Conservation (phyloP, 768 basidiomycete genomes). For the Leccinum boreale region DNA sequence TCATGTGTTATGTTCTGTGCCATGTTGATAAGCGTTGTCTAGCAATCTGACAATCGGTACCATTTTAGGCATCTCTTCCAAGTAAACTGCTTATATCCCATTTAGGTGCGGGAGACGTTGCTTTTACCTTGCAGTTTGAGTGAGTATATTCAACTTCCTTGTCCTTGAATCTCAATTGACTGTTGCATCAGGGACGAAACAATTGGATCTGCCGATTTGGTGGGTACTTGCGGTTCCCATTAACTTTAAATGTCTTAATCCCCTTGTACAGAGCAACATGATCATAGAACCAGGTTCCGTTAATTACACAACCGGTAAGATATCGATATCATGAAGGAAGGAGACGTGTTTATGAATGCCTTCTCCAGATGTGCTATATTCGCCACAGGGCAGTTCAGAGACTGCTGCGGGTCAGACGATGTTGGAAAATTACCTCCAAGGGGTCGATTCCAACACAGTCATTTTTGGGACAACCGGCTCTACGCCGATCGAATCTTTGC, state of each 20-base stretch:
- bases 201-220: slow-evolving; percentile 59
- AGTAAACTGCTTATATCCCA: slow-evolving; percentile 38
- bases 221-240: slow-evolving; percentile 22
- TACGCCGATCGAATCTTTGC: slow-evolving; percentile 59
- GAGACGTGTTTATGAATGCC: slow-evolving; percentile 2
- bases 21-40: slow-evolving; percentile 1
- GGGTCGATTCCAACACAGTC: slow-evolving; percentile 48
- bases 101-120: slow-evolving; percentile 59
- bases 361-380: slow-evolving; percentile 53
- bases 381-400: slow-evolving; percentile 50
- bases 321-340: not conserved
- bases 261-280: slow-evolving; percentile 42
- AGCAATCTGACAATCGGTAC: slow-evolving; percentile 40
- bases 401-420: slow-evolving; percentile 50
- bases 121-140: slow-evolving; percentile 58
- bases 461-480: slow-evolving; percentile 55
- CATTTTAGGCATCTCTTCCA: not conserved
- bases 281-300: slow-evolving; percentile 57
- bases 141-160: slow-evolving; percentile 25
- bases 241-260: slow-evolving; percentile 1
- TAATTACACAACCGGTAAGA: slow-evolving; percentile 51
- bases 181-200: slow-evolving; percentile 39
- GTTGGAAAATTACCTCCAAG: slow-evolving; percentile 70
- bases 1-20: not conserved
- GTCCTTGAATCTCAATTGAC: not conserved